Evolutionary conservation across 1,284 basidiomycete genomes (phyloP).

Genomic region (Coniferiporia weirii): DNA sequence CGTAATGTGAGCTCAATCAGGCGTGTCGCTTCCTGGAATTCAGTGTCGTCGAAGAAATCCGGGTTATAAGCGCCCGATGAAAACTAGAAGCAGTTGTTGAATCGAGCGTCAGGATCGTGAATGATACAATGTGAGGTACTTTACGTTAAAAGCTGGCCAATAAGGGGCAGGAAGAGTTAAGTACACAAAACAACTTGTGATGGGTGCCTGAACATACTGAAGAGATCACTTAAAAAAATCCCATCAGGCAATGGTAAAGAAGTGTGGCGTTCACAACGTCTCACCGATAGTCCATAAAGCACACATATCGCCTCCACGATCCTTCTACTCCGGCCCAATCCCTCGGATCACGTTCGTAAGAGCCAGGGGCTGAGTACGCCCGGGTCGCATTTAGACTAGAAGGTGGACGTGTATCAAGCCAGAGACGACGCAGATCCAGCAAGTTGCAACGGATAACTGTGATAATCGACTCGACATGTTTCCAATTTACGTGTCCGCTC

Average conservation of each 20-base stretch:
- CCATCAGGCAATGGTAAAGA: not conserved
- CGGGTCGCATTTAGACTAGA: constrained; percentile 44
- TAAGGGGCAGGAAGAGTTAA: constrained; percentile 1
- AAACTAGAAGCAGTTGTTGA: constrained; percentile 29
- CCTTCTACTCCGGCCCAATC: constrained; percentile 73
- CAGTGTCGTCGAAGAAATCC: constrained; percentile 48
- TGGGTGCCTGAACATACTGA: constrained; percentile 35
- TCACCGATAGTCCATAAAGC: constrained; percentile 71
- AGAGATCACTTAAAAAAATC: constrained; percentile 43
- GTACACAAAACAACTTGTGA: constrained; percentile 4
- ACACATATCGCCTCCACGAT: constrained; percentile 63
- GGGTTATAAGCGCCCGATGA: constrained; percentile 37
- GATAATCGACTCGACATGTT: constrained; percentile 51
- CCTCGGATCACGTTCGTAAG: constrained; percentile 25
- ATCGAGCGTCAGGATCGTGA: constrained; percentile 1
- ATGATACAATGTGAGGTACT: constrained; percentile 19
- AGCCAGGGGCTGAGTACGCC: constrained; percentile 46
- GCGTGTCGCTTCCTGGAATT: constrained; percentile 58
- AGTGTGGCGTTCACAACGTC: constrained; percentile 20
- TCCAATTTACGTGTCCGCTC: constrained; percentile 46
- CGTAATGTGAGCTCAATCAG: constrained; percentile 54
- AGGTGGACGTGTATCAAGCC: constrained; percentile 40
- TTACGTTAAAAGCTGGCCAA: constrained; percentile 57
- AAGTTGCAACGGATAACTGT: constrained; percentile 58
- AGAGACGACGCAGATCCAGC: constrained; percentile 38